Evolutionary conservation across 805 yeast genomes (phyloP).

Genomic region (Kazachstania bromeliacearum): DNA sequence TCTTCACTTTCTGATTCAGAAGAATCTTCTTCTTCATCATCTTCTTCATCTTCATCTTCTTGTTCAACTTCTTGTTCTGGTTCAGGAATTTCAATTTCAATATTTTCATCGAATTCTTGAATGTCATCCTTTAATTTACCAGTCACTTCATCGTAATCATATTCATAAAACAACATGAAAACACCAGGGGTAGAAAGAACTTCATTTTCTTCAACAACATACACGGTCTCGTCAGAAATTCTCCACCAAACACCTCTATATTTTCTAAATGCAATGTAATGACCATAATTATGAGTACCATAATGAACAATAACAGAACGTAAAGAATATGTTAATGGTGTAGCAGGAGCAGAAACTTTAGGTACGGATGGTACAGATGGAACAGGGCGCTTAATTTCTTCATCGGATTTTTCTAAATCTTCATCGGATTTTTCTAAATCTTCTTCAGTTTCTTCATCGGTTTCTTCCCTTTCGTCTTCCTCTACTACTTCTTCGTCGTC

Average conservation of each 20-base stretch:
- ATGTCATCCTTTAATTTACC: slow-evolving; percentile 25
- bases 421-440: slow-evolving; percentile 10
- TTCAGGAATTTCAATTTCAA: slow-evolving; percentile 9
- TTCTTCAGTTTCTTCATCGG: slow-evolving; percentile 6
- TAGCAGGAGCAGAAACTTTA: slow-evolving; percentile 22
- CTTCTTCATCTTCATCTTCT: slow-evolving; percentile 14
- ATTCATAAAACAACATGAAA: slow-evolving; percentile 85
- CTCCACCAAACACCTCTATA: slow-evolving; percentile 90
- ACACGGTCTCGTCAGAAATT: slow-evolving; percentile 81
- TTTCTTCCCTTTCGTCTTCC: slow-evolving; percentile 5
- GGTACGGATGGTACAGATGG: slow-evolving; percentile 5
- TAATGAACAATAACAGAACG: slow-evolving; percentile 86
- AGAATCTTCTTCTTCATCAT: neutral
- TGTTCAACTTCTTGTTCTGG: slow-evolving; percentile 14
- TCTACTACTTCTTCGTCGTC: slow-evolving; percentile 11
- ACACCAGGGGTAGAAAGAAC: slow-evolving; percentile 79
- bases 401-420: slow-evolving; percentile 5
- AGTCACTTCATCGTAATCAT: slow-evolving; percentile 31
- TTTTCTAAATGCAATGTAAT: slow-evolving; percentile 80
- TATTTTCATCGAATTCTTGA: slow-evolving; percentile 10
- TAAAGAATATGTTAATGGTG: slow-evolving; percentile 52
- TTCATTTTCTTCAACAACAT: slow-evolving; percentile 69
- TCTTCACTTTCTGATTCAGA: neutral
- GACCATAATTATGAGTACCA: slow-evolving; percentile 97
- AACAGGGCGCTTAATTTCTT: slow-evolving; percentile 7